A percentile compares a stretch with the other conserved stretches of the same genome.
Conservation (phyloP, 2,329 filamentous ascomycete species). For the Colletotrichum trifolii region DNA sequence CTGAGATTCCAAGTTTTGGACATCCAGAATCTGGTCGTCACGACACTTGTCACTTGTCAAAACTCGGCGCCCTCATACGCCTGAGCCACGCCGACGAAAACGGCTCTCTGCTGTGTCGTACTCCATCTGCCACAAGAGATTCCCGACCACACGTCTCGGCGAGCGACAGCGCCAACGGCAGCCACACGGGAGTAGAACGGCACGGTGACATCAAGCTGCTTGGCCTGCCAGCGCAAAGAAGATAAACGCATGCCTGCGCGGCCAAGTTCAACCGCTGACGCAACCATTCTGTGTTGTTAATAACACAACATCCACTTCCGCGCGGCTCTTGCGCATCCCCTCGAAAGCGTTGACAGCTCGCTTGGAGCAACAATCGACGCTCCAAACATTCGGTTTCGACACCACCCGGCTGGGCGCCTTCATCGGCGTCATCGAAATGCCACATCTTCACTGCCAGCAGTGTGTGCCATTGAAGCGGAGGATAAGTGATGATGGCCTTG, state of each 20-base stretch:
- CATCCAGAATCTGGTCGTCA: constrained; percentile 18
- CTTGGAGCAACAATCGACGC: background rate
- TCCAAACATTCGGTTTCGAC: background rate
- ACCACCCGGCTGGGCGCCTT: constrained; percentile 24
- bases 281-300: constrained; percentile 6
- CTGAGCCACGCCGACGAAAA: constrained; percentile 19
- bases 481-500: constrained; percentile 13
- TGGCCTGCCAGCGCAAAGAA: constrained; percentile 14
- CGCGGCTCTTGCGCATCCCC: constrained; percentile 20
- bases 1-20: constrained; percentile 29
- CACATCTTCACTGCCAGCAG: background rate
- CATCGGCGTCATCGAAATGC: constrained; percentile 27
- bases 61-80: too few relatives aligned
- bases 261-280: constrained; percentile 24
- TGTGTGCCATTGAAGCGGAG: constrained; percentile 6
- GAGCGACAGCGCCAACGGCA: constrained; percentile 22
- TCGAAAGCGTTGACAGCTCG: constrained; percentile 22
- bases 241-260: constrained; percentile 1
- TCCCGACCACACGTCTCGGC: constrained; percentile 1
- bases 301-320: constrained; percentile 8
- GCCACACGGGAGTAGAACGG: constrained; percentile 10
- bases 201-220: constrained; percentile 30
- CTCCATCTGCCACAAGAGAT: background rate
- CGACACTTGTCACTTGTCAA: background rate
- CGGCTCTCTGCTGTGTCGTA: background rate